Evolutionary conservation across 225 moss, liverwort and hornwort genomes (phyloP).

Genomic region (Pseudoscleropodium purum): DNA sequence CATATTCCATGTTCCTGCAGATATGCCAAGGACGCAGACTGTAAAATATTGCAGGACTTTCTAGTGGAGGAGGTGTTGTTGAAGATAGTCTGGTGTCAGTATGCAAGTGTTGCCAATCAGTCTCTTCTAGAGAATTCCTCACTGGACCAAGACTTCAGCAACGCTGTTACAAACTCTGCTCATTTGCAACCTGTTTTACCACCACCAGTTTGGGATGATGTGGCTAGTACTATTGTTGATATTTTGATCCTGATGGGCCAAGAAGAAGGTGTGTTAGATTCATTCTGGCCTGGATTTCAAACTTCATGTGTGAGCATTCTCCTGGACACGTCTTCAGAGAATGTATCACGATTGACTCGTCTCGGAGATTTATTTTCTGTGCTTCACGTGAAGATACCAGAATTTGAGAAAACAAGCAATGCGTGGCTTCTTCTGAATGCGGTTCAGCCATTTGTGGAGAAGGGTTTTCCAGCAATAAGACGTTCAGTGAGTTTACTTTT

Average conservation of each 20-base stretch:
- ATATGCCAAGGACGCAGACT: slow-evolving; percentile 32
- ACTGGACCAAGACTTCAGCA: not conserved
- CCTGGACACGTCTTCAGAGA: slow-evolving; percentile 32
- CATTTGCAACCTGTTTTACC: slow-evolving; percentile 17
- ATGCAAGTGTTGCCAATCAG: slow-evolving; percentile 19
- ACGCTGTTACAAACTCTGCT: not conserved
- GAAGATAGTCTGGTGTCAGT: slow-evolving; percentile 70
- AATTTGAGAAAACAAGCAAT: slow-evolving; percentile 14
- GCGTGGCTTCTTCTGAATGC: slow-evolving; percentile 57
- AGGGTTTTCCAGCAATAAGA: slow-evolving; percentile 50
- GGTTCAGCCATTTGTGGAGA: slow-evolving; percentile 72
- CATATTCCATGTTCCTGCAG: slow-evolving; percentile 25
- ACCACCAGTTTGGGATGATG: slow-evolving; percentile 31
- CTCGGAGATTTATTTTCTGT: slow-evolving; percentile 55
- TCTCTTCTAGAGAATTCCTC: not conserved
- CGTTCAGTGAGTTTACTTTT: slow-evolving; percentile 33
- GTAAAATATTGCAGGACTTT: slow-evolving; percentile 40
- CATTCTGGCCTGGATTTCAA: slow-evolving; percentile 87
- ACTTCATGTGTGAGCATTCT: slow-evolving; percentile 38
- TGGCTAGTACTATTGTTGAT: slow-evolving; percentile 50
- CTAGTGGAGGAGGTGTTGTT: slow-evolving; percentile 66
- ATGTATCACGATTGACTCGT: slow-evolving; percentile 36
- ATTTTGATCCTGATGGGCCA: slow-evolving; percentile 34
- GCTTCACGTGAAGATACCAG: slow-evolving; percentile 40
- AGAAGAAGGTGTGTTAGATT: slow-evolving; percentile 31